Evolutionary conservation across 306 rosid species (phyloP), one percentile per base, ranked within the genome.

Genomic region (Vigna trinervia): DNA sequence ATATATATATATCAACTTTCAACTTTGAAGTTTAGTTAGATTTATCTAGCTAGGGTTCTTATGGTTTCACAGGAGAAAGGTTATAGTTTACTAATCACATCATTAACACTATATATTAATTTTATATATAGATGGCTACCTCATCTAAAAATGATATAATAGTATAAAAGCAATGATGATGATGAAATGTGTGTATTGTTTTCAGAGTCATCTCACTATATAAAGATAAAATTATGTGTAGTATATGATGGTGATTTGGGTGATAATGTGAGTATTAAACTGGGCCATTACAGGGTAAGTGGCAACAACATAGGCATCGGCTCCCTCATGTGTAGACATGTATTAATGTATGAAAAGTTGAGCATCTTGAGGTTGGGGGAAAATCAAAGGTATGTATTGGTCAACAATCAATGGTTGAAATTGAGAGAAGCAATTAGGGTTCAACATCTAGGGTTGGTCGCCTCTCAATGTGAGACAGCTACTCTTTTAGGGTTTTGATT

Each of bases 281-380:
- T 52, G 38, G 0, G 22, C 32, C 22, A 43, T 64, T 67, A 82
- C 84, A 77, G 88, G 81, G 75, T 81, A 38, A 85, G 78, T 71
- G 88, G 88, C 95, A 81, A 78, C 91, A 86, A 81, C 89, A 71
- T 45, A 79, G 87, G 86, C 12, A 65, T 66, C 78, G 82, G 93
- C 80, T 81, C 82, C 96, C 93, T 78, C 67, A 45, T 7, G 47
- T 14, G 84, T 82, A 73, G 86, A 90, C 96, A 90, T 65, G 74
- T 50, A 9, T 12, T 58, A 63, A 77, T 66, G 48, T 51, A 70
- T 22, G 61, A 69, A 77, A 54, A 41, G n/a, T 43, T 17, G 56
- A 78, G 74, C 22, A 61, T 36, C 1, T 38, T 22, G 26, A 41
- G 70, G 73, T 28, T 78, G 79, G 59, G 46, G 12, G 12, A 9